Evolutionary conservation across 768 basidiomycete genomes (phyloP).

Genomic region (Tylopilus sp.): DNA sequence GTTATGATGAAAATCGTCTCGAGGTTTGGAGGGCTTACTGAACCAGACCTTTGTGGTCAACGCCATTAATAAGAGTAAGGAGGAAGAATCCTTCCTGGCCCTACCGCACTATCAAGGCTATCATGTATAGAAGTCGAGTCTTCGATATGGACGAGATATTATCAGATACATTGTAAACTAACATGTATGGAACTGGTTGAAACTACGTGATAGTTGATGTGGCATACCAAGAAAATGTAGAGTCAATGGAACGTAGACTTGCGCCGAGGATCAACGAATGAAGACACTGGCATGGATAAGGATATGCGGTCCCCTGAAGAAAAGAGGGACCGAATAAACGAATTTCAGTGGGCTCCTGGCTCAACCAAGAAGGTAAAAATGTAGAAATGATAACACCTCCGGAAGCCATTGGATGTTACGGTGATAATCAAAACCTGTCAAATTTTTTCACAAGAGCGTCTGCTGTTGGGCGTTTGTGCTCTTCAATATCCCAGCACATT

Average conservation of each 20-base stretch:
- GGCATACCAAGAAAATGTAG: not conserved
- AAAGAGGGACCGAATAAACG: not conserved
- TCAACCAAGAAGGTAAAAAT: not conserved
- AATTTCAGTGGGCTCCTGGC: not conserved
- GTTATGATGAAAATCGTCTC: not conserved
- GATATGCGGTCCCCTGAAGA: not conserved
- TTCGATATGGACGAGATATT: not conserved
- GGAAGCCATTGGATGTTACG: not conserved
- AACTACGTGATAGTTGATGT: not conserved
- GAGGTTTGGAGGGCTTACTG: conserved; percentile 9
- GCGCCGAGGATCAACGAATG: not conserved
- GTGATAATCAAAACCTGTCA: not conserved
- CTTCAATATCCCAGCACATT: conserved; percentile 17
- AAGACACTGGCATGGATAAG: not conserved
- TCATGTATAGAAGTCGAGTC: too few species aligned
- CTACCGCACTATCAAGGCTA: too few species aligned
- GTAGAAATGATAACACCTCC: too few species aligned
- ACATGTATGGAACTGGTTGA: not conserved
- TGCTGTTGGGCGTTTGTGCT: conserved; percentile 17
- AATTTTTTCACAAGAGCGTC: conserved; percentile 6
- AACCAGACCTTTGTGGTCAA: conserved; percentile 21
- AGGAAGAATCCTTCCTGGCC: too few species aligned
- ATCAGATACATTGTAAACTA: not conserved
- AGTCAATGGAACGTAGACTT: not conserved
- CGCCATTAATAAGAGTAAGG: too few species aligned